Percentiles rank a stretch among this genome's conserved stretches.
Evolutionary conservation across 306 rosid species (phyloP).

Genomic region (Luffa acutangula): DNA sequence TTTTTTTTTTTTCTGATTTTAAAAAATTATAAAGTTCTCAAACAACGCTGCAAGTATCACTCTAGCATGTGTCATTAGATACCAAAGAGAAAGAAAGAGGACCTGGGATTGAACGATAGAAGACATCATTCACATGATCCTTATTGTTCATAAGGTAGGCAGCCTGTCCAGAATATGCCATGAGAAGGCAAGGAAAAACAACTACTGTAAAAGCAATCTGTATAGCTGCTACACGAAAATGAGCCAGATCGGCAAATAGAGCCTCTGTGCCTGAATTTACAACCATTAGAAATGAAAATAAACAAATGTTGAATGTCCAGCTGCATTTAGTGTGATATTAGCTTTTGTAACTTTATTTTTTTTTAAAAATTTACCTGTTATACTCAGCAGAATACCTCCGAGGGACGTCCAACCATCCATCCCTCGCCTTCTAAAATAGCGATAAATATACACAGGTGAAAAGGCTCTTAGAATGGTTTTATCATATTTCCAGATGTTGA

Average conservation of each 20-base stretch:
- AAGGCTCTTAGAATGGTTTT: conserved; percentile 68
- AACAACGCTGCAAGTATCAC: neutral
- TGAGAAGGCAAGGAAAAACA: conserved; percentile 96
- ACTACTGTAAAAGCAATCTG: conserved; percentile 85
- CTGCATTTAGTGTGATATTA: neutral
- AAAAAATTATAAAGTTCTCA: neutral
- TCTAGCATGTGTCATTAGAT: neutral
- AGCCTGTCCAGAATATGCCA: conserved; percentile 96
- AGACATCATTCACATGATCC: conserved; percentile 38
- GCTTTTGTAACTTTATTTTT: neutral
- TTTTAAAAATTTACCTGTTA: conserved; percentile 45
- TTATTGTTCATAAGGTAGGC: conserved; percentile 67
- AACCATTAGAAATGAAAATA: neutral
- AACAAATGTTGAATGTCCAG: neutral
- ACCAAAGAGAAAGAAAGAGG: conserved; percentile 12
- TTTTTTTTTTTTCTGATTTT: neutral
- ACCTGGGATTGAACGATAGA: conserved; percentile 95
- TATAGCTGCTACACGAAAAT: conserved; percentile 93
- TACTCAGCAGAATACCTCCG: conserved; percentile 92
- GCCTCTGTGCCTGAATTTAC: conserved; percentile 88
- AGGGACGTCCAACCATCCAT: conserved; percentile 81
- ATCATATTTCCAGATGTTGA: conserved; percentile 74
- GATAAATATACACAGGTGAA: conserved; percentile 68
- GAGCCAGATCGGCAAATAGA: conserved; percentile 84
- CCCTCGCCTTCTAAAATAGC: conserved; percentile 66